Evolutionary conservation across 1,139 yeast genomes (phyloP).

Genomic region (Blastobotrys apis): DNA sequence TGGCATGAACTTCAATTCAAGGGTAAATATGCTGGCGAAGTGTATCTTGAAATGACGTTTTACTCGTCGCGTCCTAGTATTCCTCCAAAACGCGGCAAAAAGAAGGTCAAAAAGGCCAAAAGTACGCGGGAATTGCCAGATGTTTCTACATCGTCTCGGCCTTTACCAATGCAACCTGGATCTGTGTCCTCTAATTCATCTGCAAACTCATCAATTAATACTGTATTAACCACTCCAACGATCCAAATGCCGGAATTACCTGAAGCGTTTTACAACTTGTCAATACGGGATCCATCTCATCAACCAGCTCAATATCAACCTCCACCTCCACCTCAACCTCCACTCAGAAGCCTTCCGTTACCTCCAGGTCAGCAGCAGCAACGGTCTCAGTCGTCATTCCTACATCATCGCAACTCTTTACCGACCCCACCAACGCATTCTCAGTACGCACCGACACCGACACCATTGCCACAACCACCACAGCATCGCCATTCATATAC

Average conservation of each 20-base stretch:
- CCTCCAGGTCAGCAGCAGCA: slow-evolving; percentile 2
- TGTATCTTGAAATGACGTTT: slow-evolving; percentile 87
- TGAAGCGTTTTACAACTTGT: slow-evolving; percentile 13
- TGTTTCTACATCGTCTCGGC: slow-evolving; percentile 1
- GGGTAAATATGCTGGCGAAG: slow-evolving; percentile 81
- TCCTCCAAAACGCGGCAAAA: slow-evolving; percentile 24
- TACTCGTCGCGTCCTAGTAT: slow-evolving; percentile 47
- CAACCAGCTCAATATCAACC: background rate
- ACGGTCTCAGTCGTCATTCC: slow-evolving; percentile 8
- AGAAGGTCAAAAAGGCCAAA: slow-evolving; percentile 4
- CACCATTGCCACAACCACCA: slow-evolving; percentile 8
- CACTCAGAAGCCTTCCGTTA: slow-evolving; percentile 6
- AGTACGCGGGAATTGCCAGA: background rate
- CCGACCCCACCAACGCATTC: slow-evolving; percentile 3
- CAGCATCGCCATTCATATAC: slow-evolving; percentile 9
- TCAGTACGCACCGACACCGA: background rate
- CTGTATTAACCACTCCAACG: slow-evolving; percentile 2
- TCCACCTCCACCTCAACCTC: slow-evolving; percentile 1
- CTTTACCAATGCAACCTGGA: slow-evolving; percentile 13
- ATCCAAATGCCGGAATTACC: slow-evolving; percentile 13
- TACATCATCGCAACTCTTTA: slow-evolving; percentile 3
- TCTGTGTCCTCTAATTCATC: background rate
- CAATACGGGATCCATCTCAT: background rate
- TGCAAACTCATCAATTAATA: background rate
- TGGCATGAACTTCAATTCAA: slow-evolving; percentile 75